phyloP scores from a whole-genome alignment of 768 basidiomycete species.

The Collybia mongolica region DNA sequence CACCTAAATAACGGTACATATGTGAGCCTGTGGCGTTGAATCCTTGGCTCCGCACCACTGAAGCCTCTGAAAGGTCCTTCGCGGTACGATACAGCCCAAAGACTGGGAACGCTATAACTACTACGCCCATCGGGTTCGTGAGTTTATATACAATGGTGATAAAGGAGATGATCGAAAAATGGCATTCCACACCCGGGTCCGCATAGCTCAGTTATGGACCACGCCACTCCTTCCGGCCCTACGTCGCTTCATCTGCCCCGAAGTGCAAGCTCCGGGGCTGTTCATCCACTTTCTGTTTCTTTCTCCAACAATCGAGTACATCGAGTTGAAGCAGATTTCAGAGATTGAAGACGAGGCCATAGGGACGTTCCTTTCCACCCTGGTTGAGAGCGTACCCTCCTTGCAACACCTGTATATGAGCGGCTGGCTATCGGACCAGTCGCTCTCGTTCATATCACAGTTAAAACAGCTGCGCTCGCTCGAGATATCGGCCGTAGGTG shows the following conservation, averaged over 20 bases:
- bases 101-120: slow-evolving; percentile 2
- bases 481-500: slow-evolving; percentile 1
- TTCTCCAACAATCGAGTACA: not conserved
- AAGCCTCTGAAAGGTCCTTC: not conserved
- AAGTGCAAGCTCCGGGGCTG: not conserved
- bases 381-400: slow-evolving; percentile 3
- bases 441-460: not conserved
- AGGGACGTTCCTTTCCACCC: slow-evolving; percentile 5
- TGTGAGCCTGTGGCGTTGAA: not conserved
- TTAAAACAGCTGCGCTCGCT: slow-evolving; percentile 4
- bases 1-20: slow-evolving; percentile 1
- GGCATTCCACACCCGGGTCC: not conserved
- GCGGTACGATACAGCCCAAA: not conserved
- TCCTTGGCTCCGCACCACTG: not conserved
- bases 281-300: slow-evolving; percentile 6
- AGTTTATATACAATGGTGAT: not conserved
- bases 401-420: not conserved
- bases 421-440: not conserved
- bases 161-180: not conserved
- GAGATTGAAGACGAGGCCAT: slow-evolving; percentile 7
- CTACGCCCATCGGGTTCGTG: slow-evolving; percentile 4
- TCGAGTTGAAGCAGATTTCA: not conserved
- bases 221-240: not conserved
- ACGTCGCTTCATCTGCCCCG: not conserved
- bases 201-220: not conserved